Evolutionary conservation across 2,329 filamentous ascomycete species (phyloP).

Genomic region (Colletotrichum truncatum): DNA sequence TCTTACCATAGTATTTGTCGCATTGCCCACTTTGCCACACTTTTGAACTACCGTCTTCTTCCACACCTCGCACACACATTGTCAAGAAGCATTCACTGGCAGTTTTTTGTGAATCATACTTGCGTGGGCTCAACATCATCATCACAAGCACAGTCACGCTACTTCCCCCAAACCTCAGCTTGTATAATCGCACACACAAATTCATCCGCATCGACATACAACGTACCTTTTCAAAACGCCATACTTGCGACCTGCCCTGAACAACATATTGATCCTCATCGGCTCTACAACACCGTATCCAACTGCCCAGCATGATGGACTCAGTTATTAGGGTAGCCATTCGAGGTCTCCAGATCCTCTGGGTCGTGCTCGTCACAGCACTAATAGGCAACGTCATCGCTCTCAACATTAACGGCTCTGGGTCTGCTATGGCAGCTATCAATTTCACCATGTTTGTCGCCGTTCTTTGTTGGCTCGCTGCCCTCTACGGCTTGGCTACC

Average conservation of each 20-base stretch:
- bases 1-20: conserved; percentile 25
- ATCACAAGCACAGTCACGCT: background rate
- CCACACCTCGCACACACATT: conserved; percentile 1
- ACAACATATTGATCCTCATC: background rate
- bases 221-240: background rate
- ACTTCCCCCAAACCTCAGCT: background rate
- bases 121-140: background rate
- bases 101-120: background rate
- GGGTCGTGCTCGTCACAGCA: conserved; percentile 61
- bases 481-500: conserved; percentile 69
- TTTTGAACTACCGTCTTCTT: background rate
- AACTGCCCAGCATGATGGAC: conserved; percentile 40
- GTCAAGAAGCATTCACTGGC: background rate
- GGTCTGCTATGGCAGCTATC: conserved; percentile 56
- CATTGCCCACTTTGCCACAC: conserved; percentile 12
- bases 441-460: conserved; percentile 77
- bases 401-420: conserved; percentile 53
- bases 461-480: conserved; percentile 71
- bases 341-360: conserved; percentile 60
- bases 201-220: background rate
- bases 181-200: background rate
- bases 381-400: conserved; percentile 69
- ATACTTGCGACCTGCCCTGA: background rate
- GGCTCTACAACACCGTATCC: background rate
- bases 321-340: conserved; percentile 55